phyloP scores from a whole-genome alignment of 1,284 basidiomycete species.

The Irpex sp. region DNA sequence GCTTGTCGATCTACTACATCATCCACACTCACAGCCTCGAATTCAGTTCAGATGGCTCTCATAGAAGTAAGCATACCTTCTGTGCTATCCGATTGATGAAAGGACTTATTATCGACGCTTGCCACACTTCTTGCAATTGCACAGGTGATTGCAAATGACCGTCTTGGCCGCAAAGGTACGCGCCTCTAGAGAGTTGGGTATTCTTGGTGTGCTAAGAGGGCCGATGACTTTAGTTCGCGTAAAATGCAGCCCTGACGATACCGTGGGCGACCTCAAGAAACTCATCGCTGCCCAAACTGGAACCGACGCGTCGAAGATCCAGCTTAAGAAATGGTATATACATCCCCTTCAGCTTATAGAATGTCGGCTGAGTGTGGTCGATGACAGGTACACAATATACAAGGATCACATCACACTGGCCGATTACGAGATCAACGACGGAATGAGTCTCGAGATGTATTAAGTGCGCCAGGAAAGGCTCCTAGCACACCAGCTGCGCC shows the following conservation, averaged over 20 bases:
- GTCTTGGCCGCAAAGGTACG: slow-evolving; percentile 93
- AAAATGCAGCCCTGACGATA: slow-evolving; percentile 95
- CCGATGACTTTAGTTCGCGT: slow-evolving; percentile 78
- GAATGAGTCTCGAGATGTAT: slow-evolving; percentile 96
- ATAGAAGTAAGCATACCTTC: slow-evolving; percentile 37
- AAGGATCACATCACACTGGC: slow-evolving; percentile 94
- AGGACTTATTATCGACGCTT: not conserved
- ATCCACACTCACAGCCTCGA: not conserved
- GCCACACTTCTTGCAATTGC: not conserved
- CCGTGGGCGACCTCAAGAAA: slow-evolving; percentile 96
- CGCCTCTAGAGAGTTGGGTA: not conserved
- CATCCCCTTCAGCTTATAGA: not conserved
- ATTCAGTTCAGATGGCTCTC: slow-evolving; percentile 51
- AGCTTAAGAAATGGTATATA: slow-evolving; percentile 94
- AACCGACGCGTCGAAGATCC: slow-evolving; percentile 88
- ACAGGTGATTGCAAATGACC: slow-evolving; percentile 96
- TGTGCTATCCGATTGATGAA: not conserved
- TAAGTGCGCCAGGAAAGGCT: slow-evolving; percentile 36
- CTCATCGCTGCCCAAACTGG: slow-evolving; percentile 97
- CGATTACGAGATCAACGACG: slow-evolving; percentile 96
- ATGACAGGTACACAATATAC: slow-evolving; percentile 86
- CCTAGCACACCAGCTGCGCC: not conserved
- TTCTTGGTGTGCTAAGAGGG: not conserved
- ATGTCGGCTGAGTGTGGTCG: not conserved
- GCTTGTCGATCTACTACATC: slow-evolving; percentile 8